These are phyloP conservation scores for Coccinonectria pachysandricola DNA, from an alignment of 2,329 filamentous ascomycete species.

Conservation along the genomic window DNA sequence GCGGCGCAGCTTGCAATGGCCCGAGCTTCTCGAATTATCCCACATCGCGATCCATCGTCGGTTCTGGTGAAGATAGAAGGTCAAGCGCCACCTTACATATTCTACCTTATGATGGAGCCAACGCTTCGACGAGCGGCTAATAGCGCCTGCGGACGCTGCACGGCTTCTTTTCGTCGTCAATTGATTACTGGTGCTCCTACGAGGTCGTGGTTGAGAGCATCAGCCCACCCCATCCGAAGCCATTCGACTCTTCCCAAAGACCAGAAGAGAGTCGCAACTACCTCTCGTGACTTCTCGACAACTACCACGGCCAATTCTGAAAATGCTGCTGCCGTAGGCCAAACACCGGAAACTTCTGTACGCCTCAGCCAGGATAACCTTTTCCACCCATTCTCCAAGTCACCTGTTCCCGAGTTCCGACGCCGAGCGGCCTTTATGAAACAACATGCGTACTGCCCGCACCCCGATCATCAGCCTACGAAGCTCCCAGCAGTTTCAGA, in stretches of 20 bases:
- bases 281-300: conserved; percentile 22
- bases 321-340: conserved; percentile 17
- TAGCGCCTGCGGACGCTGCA: conserved; percentile 31
- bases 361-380: conserved; percentile 64
- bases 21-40: conserved; percentile 23
- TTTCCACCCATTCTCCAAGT: conserved; percentile 85
- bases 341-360: conserved; percentile 13
- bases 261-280: conserved; percentile 11
- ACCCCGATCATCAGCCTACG: conserved; percentile 74
- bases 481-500: conserved; percentile 54
- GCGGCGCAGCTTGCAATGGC: conserved; percentile 20
- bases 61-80: conserved; percentile 8
- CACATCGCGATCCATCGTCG: conserved; percentile 12
- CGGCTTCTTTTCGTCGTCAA: conserved; percentile 24
- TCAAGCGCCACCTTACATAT: conserved; percentile 4
- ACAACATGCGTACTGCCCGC: conserved; percentile 87
- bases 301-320: conserved; percentile 16
- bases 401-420: conserved; percentile 80
- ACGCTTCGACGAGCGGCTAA: conserved; percentile 29
- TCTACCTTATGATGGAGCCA: conserved; percentile 26
- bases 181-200: conserved; percentile 10
- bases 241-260: conserved; percentile 17
- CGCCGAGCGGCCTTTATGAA: conserved; percentile 82
- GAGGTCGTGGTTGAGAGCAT: conserved; percentile 18
- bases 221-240: conserved; percentile 20